Evolutionary conservation across 116 monocot species (phyloP), one percentile per base, ranked within the genome.

Genomic region (Dioscorea cayenensis): DNA sequence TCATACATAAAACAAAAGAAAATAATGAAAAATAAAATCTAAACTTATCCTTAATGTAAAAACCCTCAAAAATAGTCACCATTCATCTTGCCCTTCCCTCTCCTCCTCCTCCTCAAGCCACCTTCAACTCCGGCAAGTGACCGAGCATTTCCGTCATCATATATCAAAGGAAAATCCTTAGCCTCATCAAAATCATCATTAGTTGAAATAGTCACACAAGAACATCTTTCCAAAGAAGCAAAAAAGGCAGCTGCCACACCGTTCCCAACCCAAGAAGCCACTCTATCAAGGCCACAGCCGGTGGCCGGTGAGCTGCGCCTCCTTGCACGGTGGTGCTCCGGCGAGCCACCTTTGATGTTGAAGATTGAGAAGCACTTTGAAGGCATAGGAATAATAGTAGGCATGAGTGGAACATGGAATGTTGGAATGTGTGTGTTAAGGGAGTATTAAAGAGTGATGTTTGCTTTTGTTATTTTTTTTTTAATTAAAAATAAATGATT

Each of bases 171-270:
- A 16, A 77, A 20, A 27, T 76, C 76, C 29, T 52, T 66, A 66
- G 27, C 38, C 48, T 78, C 72, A 5, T 79, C 79, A 21, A 22
- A 60, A 10, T 36, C 73, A 7, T 75, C 75, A 36, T 14, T 22
- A 20, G 82, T 82, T 14, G 29, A 63, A n/a, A 82, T 48, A 36
- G 77, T 82, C 74, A 82, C 51, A 77, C 82, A 82, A 28, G 82
- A 82, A 28, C 73, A 82, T 55, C 65, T 19, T 73, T 77, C 77
- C 61, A 82, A 25, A n/a, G 82, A 77, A 4, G 70, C 74, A 29
- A 82, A 82, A 49, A 82, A 82, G 49, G 48, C 66, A 1, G 55
- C 51, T 7, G 74, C 77, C 16, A 82, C 65, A 14, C 82, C 68
- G 69, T 71, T 52, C 3, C 77, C 74, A 12, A 82, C 69, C 70